These are phyloP conservation scores for Magnusiomyces suaveolens DNA, from an alignment of 1,139 yeast species.

Conservation along the genomic window DNA sequence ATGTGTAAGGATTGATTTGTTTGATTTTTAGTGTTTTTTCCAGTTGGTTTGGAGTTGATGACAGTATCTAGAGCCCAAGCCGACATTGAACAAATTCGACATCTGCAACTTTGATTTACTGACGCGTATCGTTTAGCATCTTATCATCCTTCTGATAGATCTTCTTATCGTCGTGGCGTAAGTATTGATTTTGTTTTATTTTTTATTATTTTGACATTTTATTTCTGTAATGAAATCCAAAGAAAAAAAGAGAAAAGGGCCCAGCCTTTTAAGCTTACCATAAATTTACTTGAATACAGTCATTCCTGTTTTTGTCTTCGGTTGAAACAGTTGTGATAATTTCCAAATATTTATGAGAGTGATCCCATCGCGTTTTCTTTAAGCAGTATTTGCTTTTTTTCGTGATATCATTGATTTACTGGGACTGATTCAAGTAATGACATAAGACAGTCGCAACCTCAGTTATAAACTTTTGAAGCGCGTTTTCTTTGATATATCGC, in stretches of 20 bases:
- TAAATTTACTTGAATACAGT: too few species aligned
- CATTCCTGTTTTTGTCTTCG: background rate
- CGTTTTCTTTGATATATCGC: background rate
- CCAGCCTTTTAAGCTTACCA: too few species aligned
- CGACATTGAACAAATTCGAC: background rate
- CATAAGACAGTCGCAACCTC: too few species aligned
- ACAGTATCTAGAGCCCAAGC: background rate
- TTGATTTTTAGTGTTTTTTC: background rate
- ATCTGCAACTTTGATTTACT: background rate
- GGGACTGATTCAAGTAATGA: background rate
- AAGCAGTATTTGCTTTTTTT: too few species aligned
- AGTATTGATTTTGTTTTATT: background rate
- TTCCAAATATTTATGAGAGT: background rate
- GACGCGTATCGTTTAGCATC: background rate
- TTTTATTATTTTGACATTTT: background rate
- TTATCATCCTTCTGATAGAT: slow-evolving; percentile 1
- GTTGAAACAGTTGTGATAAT: background rate
- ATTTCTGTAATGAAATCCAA: background rate
- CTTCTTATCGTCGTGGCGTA: slow-evolving; percentile 3
- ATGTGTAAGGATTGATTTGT: slow-evolving; percentile 3
- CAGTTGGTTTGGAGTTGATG: background rate
- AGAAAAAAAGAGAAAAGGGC: background rate
- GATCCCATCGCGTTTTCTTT: background rate
- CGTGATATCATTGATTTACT: too few species aligned
- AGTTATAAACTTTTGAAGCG: too few species aligned